These are phyloP conservation scores for Spinacia oleracea DNA, from an alignment of 179 eudicot genomes.

Conservation along the genomic window DNA sequence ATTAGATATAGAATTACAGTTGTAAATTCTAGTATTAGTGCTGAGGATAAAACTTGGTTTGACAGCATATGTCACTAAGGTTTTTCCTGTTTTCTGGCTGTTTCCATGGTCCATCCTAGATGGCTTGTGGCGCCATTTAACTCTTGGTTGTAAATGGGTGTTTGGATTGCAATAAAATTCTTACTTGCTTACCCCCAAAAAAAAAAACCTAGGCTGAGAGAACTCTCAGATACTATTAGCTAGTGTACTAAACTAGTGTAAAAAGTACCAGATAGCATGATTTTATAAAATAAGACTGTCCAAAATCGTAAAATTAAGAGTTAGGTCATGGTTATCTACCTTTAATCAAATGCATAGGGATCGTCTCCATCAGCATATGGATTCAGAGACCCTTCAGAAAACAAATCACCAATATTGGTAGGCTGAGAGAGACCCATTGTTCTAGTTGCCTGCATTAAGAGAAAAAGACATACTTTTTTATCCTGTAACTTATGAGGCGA, in stretches of 20 bases:
- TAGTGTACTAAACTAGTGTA: constrained; percentile 4
- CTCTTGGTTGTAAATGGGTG: too few species aligned
- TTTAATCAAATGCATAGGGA: constrained; percentile 93
- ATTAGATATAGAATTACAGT: too few species aligned
- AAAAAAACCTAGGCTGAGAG: neutral
- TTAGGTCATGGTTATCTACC: constrained; percentile 42
- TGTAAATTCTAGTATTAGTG: too few species aligned
- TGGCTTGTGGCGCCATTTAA: too few species aligned
- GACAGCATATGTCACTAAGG: too few species aligned
- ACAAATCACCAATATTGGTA: constrained; percentile 77
- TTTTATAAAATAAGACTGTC: neutral
- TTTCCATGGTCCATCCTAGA: too few species aligned
- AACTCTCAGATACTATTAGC: neutral
- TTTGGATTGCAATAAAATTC: too few species aligned
- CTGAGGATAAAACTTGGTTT: too few species aligned
- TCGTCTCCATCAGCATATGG: constrained; percentile 95
- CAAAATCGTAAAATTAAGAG: neutral
- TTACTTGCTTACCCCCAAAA: too few species aligned
- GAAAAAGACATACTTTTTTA: constrained; percentile 1
- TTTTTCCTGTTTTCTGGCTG: too few species aligned
- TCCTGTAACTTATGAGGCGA: neutral
- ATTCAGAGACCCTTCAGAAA: constrained; percentile 91
- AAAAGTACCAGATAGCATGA: neutral
- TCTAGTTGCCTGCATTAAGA: constrained; percentile 50
- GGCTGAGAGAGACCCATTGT: constrained; percentile 46